These are phyloP conservation scores for Colletotrichum spaethianum DNA, from an alignment of 2,329 filamentous ascomycete genomes.

Conservation along the genomic window DNA sequence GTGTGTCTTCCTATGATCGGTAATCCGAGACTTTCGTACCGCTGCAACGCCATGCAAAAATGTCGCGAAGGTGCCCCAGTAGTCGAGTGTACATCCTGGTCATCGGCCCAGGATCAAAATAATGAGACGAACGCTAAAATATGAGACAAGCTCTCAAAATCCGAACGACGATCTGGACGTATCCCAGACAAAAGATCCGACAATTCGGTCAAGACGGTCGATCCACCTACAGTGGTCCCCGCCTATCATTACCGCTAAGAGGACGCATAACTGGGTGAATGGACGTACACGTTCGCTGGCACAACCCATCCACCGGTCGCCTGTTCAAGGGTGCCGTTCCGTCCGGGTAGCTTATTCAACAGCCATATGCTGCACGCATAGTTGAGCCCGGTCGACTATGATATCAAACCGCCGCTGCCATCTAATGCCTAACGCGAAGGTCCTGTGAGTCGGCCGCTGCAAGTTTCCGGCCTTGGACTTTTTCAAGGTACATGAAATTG, in stretches of 20 bases:
- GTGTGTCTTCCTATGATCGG: too few relatives aligned
- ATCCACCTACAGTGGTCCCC: not conserved
- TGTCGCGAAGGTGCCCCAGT: not conserved
- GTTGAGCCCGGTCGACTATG: too few relatives aligned
- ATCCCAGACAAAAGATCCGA: constrained; percentile 10
- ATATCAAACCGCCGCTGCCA: too few relatives aligned
- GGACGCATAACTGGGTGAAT: not conserved
- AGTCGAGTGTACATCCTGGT: not conserved
- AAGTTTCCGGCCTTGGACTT: not conserved
- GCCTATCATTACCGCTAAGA: not conserved
- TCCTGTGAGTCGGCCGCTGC: not conserved
- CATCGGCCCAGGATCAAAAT: constrained; percentile 4
- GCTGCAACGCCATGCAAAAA: not conserved
- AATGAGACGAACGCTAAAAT: constrained; percentile 7
- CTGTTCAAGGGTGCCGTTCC: too few relatives aligned
- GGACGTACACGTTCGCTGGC: not conserved
- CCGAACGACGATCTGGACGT: too few relatives aligned
- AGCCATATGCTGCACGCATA: too few relatives aligned
- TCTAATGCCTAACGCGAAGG: not conserved
- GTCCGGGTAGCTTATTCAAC: too few relatives aligned
- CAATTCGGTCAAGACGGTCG: not conserved
- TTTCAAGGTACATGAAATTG: not conserved
- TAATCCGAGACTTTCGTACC: too few relatives aligned
- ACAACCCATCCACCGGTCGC: not conserved
- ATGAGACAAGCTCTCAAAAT: too few relatives aligned